These are phyloP conservation scores for Moricandia arvensis DNA, from an alignment of 345 rosid genomes.

Conservation along the genomic window DNA sequence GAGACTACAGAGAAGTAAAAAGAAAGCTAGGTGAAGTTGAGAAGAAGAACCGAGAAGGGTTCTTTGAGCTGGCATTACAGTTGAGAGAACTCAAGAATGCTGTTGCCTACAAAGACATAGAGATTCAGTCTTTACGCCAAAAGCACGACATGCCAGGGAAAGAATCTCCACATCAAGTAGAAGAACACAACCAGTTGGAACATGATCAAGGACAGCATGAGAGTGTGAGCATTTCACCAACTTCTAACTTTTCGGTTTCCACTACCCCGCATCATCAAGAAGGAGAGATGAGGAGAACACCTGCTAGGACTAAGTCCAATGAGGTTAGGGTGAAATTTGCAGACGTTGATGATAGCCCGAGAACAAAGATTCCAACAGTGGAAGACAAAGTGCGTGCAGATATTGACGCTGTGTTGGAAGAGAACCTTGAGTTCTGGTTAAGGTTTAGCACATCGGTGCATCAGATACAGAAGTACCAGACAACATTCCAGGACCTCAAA, in stretches of 20 bases:
- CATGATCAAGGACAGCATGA: conserved; percentile 41
- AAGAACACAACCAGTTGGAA: conserved; percentile 18
- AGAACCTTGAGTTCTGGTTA: conserved; percentile 93
- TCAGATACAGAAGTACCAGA: conserved; percentile 70
- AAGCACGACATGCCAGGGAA: conserved; percentile 33
- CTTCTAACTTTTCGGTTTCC: conserved; percentile 37
- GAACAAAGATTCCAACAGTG: conserved; percentile 38
- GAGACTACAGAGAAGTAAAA: conserved; percentile 67
- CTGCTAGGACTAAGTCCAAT: conserved; percentile 20
- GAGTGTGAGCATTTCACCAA: conserved; percentile 39
- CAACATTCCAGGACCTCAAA: conserved; percentile 57
- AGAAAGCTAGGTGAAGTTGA: conserved; percentile 73
- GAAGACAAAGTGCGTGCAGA: conserved; percentile 64
- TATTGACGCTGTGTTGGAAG: conserved; percentile 75
- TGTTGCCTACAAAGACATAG: conserved; percentile 55
- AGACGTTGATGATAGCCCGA: conserved; percentile 32
- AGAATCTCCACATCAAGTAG: conserved; percentile 28
- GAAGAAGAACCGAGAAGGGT: conserved; percentile 70
- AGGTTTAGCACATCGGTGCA: conserved; percentile 79
- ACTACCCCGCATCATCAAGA: conserved; percentile 39
- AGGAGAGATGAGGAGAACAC: conserved; percentile 34
- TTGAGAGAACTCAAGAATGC: conserved; percentile 65
- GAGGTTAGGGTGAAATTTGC: conserved; percentile 26
- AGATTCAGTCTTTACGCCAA: conserved; percentile 54
- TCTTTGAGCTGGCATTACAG: conserved; percentile 72